phyloP scores from a whole-genome alignment of 2,329 filamentous ascomycete genomes.

The Ascochyta fabae region DNA sequence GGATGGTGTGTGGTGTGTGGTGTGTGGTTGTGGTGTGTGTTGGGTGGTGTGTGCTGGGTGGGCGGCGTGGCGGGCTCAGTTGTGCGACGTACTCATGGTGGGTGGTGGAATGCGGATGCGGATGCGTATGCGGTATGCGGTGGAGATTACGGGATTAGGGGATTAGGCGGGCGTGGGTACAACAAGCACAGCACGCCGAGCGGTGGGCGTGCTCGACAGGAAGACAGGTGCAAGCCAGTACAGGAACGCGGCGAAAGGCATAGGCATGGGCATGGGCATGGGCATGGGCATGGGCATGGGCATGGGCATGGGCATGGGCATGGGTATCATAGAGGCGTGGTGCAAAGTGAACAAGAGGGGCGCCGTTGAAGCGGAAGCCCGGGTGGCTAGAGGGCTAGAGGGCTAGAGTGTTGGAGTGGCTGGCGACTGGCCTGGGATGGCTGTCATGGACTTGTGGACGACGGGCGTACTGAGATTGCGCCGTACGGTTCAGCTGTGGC shows the following conservation, averaged over 20 bases:
- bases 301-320: not conserved
- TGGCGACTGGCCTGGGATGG: too few relatives aligned
- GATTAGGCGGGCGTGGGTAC: too few relatives aligned
- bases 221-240: not conserved
- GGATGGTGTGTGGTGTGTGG: not conserved
- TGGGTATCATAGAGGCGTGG: not conserved
- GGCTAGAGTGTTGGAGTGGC: too few relatives aligned
- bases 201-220: conserved; percentile 26
- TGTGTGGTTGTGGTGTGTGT: not conserved
- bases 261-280: not conserved
- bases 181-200: not conserved
- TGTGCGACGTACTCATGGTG: conserved; percentile 47
- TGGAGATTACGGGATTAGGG: conserved; percentile 9
- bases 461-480: too few relatives aligned
- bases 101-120: not conserved
- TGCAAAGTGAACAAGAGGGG: conserved; percentile 7
- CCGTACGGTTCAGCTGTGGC: too few relatives aligned
- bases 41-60: not conserved
- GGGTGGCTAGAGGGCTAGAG: conserved; percentile 11
- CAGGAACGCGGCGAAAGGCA: not conserved
- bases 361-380: conserved; percentile 6
- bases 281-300: too few relatives aligned
- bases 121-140: too few relatives aligned
- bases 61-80: conserved; percentile 9
- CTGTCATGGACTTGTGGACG: too few relatives aligned